A percentile compares a stretch with the other conserved stretches of the same genome.
Evolutionary conservation across 805 yeast species (phyloP).

Genomic region (Dipodascopsis uninucleata): DNA sequence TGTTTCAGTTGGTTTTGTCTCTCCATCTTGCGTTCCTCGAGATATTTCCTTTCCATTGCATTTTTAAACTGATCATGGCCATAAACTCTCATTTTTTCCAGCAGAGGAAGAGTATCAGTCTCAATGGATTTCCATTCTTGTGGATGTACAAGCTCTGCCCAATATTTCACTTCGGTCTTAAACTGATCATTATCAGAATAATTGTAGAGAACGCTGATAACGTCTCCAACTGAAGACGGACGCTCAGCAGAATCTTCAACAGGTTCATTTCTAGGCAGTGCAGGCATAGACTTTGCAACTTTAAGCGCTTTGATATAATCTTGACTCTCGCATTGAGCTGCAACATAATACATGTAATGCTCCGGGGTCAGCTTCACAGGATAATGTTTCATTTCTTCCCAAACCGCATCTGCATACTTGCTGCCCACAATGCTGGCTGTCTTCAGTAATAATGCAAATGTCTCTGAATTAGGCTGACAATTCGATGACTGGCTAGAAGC

Average conservation of each 20-base stretch:
- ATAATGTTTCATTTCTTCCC: slow-evolving; percentile 54
- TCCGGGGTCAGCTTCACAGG: slow-evolving; percentile 51
- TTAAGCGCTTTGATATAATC: slow-evolving; percentile 53
- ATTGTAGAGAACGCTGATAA: slow-evolving; percentile 48
- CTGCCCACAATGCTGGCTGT: slow-evolving; percentile 53
- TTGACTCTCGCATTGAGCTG: slow-evolving; percentile 69
- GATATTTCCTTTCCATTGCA: too few relatives aligned
- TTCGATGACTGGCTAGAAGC: slow-evolving; percentile 45
- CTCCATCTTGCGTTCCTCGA: too few relatives aligned
- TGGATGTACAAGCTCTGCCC: slow-evolving; percentile 27
- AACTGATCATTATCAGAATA: slow-evolving; percentile 36
- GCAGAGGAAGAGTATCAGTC: too few relatives aligned
- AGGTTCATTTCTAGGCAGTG: slow-evolving; percentile 32
- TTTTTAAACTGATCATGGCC: too few relatives aligned
- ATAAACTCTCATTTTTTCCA: too few relatives aligned
- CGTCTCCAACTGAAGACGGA: slow-evolving; percentile 37
- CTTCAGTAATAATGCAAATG: slow-evolving; percentile 64
- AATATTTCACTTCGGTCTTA: slow-evolving; percentile 26
- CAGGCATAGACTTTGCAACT: slow-evolving; percentile 47
- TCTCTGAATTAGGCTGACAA: slow-evolving; percentile 50
- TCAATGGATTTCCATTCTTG: slow-evolving; percentile 27
- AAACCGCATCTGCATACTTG: slow-evolving; percentile 55
- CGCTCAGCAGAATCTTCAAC: slow-evolving; percentile 3
- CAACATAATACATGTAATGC: slow-evolving; percentile 56
- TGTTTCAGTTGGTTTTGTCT: too few relatives aligned